Base-by-base conservation (phyloP, 768 basidiomycete species). In the Amanita muscaria region DNA sequence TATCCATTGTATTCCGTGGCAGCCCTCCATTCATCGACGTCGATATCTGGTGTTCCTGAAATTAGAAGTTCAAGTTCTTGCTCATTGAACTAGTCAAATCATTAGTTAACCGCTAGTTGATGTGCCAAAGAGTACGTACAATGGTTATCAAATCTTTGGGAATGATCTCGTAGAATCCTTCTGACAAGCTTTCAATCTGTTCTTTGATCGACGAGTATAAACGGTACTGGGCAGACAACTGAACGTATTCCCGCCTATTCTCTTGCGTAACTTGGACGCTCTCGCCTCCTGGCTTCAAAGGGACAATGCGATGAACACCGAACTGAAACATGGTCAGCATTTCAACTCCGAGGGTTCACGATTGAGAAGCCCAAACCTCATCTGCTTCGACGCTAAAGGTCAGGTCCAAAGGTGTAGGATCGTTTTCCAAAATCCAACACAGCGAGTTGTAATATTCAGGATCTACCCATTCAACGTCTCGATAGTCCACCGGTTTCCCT, bases 381-480 rank as follows among this genome's bases (percentile, higher is more conserved):
- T 98, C 94, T 1, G 88, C 88, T 64, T 99, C 94, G 24, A 93
- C 85, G 49, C 89, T 91, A 68, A 98, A 98, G 11, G 81, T 96
- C 48, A 97, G 70, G 49, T 99, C 90, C 51, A 93, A 61, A 15
- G 74, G 65, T 16, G 82, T 86, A 5, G 88, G 87, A 56, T 96
- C 92, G 60, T 99, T 98, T 57, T 98, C 93, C 51, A 97, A 65
- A 62, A 99, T 98, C 96, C 96, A 99, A 57, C 88, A 88, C 9
- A 99, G 70, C 0, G 91, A 94, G 53, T 94, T 97, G 70, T 97
- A 97, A 62, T 98, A 98, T 63, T 94, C 91, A 0, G 93, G 93
- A 64, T 98, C 93, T 32, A 97, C 87, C 82, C 89, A 94, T 64
- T 98, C 93, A 16, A 98, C 87, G 59, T 98, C 94, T 50, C 80